These are phyloP conservation scores for Mangifera indica DNA, from an alignment of 345 rosid genomes.

Conservation along the genomic window DNA sequence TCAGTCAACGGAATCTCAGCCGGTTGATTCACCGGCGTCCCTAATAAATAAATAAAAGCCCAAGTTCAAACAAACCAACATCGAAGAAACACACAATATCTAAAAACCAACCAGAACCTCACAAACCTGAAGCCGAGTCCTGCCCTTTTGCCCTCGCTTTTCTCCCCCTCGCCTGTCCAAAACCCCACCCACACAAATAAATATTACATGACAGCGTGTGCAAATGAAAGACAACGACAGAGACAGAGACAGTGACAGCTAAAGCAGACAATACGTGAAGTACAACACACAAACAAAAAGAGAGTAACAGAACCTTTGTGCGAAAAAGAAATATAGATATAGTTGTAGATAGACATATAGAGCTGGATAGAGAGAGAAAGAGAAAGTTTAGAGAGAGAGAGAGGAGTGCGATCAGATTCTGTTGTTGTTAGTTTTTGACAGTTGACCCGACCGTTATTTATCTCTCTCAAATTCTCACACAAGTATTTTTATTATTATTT, in stretches of 20 bases:
- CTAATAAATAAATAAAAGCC: constrained; percentile 35
- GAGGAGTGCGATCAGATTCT: constrained; percentile 83
- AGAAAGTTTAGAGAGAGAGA: constrained; percentile 29
- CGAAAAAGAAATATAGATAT: not conserved
- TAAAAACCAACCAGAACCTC: not conserved
- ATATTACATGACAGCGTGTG: constrained; percentile 6
- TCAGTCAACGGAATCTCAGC: constrained; percentile 62
- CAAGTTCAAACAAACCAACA: constrained; percentile 17
- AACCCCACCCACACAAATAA: constrained; percentile 23
- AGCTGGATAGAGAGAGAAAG: constrained; percentile 38
- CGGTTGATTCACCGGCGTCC: constrained; percentile 39
- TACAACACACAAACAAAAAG: constrained; percentile 27
- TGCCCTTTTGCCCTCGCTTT: constrained; percentile 34
- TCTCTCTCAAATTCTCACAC: constrained; percentile 30
- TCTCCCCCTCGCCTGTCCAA: constrained; percentile 57
- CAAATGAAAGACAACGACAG: constrained; percentile 15
- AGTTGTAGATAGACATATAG: constrained; percentile 16
- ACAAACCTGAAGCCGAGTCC: constrained; percentile 56
- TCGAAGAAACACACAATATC: constrained; percentile 16
- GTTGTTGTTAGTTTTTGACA: constrained; percentile 72
- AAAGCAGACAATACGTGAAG: constrained; percentile 42
- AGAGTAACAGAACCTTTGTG: constrained; percentile 20
- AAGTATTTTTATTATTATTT: not conserved
- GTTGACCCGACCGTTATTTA: constrained; percentile 79
- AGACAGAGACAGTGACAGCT: constrained; percentile 41